These are phyloP conservation scores for Berberis thunbergii DNA, from an alignment of 164 flowering plant genomes.

Conservation along the genomic window DNA sequence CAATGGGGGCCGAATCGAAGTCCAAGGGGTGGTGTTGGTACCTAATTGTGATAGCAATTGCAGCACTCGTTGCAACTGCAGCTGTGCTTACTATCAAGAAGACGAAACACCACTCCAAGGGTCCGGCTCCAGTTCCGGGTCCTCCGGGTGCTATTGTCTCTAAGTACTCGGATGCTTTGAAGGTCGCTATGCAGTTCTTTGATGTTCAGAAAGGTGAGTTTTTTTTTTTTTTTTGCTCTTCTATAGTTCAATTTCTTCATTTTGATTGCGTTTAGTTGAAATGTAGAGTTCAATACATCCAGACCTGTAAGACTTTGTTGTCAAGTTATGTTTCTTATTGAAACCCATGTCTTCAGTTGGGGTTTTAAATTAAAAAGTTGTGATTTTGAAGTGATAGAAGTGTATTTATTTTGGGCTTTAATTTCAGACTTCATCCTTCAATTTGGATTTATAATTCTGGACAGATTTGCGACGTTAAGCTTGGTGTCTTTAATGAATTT, in stretches of 20 bases:
- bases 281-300: not conserved
- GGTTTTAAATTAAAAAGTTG: too few relatives aligned
- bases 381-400: not conserved
- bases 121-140: constrained; percentile 66
- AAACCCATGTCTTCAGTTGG: not conserved
- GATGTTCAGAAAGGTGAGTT: constrained; percentile 78
- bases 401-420: not conserved
- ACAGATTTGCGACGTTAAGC: too few relatives aligned
- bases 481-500: not conserved
- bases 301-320: not conserved
- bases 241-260: not conserved
- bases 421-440: not conserved
- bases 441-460: too few relatives aligned
- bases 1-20: constrained; percentile 43
- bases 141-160: constrained; percentile 67
- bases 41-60: constrained; percentile 34
- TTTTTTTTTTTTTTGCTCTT: not conserved
- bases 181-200: constrained; percentile 67
- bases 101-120: constrained; percentile 9
- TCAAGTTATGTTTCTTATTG: not conserved
- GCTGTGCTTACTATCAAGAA: constrained; percentile 30
- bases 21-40: constrained; percentile 54
- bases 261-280: not conserved
- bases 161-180: constrained; percentile 68
- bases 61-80: constrained; percentile 40